A percentile compares a stretch with the other conserved stretches of the same genome.
Conservation (phyloP, 2,329 filamentous ascomycete species). For the Iodosphaeria phyllophila region DNA sequence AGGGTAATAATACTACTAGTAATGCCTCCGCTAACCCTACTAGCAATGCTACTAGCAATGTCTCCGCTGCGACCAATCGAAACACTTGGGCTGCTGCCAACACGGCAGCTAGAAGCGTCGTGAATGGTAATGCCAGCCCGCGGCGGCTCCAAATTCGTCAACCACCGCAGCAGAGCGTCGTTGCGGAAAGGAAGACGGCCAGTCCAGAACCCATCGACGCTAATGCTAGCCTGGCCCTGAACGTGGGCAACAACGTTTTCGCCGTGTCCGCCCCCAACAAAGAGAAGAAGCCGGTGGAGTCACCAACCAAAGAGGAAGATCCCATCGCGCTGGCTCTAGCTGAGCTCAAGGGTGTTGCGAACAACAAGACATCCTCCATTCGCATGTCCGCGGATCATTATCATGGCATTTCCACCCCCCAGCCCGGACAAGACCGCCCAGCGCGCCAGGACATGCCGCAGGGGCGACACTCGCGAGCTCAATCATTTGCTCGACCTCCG, state of each 20-base stretch:
- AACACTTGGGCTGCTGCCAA: slow-evolving; percentile 39
- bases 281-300: slow-evolving; percentile 23
- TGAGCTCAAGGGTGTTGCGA: slow-evolving; percentile 67
- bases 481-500: too few relatives aligned
- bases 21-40: background rate
- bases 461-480: too few relatives aligned
- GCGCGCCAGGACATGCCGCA: too few relatives aligned
- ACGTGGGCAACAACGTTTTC: slow-evolving; percentile 91
- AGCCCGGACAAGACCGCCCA: slow-evolving; percentile 25
- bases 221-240: slow-evolving; percentile 79
- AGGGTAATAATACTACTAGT: background rate
- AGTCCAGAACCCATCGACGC: slow-evolving; percentile 84
- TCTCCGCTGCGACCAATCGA: slow-evolving; percentile 18
- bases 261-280: slow-evolving; percentile 68
- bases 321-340: slow-evolving; percentile 86
- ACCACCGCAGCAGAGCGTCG: slow-evolving; percentile 18
- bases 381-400: slow-evolving; percentile 94
- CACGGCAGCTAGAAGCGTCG: too few relatives aligned
- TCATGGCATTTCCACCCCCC: slow-evolving; percentile 78
- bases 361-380: slow-evolving; percentile 58
- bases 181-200: slow-evolving; percentile 21
- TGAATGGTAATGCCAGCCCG: too few relatives aligned
- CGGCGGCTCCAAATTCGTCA: too few relatives aligned
- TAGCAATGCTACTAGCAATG: background rate
- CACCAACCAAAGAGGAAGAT: slow-evolving; percentile 46